Evolutionary conservation across 2,329 filamentous ascomycete genomes (phyloP), one percentile per base, ranked within the genome.

Genomic region (Colletotrichum eleusines): DNA sequence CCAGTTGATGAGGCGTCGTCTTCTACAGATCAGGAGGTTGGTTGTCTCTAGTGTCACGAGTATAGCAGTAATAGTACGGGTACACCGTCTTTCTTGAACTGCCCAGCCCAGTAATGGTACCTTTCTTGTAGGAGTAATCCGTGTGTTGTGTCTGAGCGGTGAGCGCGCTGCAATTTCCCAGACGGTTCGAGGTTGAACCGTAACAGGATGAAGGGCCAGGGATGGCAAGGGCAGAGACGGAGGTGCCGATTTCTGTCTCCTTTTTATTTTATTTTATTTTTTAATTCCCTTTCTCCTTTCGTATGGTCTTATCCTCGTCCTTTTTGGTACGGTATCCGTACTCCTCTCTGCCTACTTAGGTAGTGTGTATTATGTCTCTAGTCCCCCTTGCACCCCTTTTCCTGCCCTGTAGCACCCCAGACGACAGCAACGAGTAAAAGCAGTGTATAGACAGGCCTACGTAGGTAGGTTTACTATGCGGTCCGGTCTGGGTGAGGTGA

Each of bases 131-230:
- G 38, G 26, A 14, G 16, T 28, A 26, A 18, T 60, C 42, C 5
- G 42, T 26, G 57, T 42, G 33, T 28, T 20, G 35, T 44, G 63
- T 42, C 59, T 61, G 57, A 62, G 63, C 57, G 67, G 67, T 70
- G 67, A 70, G 67, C 57, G 57, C 63, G 63, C 50, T 63, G 67
- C 57, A 70, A 70, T 70, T 44, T 70, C 67, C 67, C 63, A 62
- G 67, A 67, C 67, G 67, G 67, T 62, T 62, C 67, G 67, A 67
- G 51, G 57, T 66, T 70, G 63, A 61, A 70, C 67, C 67, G 50
- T 70, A 64, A 59, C 60, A 53, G 60, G 66, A 57, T 44, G 20
- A 35, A 5, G 35, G 53, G 53, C 16, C 55, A 60, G 53, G 48
- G 18, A 20, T 51, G 16, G 54, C 54, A 60, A 28, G 33, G 48